A percentile compares a stretch with the other conserved stretches of the same genome.
These are phyloP conservation scores for Xylariales sp. DNA, from an alignment of 2,329 filamentous ascomycete genomes.

Conservation along the genomic window DNA sequence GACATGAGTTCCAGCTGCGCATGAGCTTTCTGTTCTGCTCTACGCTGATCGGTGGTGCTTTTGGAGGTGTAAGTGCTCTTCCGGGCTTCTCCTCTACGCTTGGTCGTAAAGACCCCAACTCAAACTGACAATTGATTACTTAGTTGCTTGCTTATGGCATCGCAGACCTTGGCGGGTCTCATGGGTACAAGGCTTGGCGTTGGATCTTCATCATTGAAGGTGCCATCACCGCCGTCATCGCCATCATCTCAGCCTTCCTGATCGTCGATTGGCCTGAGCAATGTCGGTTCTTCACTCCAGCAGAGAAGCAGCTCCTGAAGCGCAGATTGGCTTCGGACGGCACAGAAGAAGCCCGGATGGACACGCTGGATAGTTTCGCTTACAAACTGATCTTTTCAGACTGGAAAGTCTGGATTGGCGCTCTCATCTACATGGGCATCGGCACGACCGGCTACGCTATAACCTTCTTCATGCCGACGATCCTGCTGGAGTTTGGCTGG, in stretches of 20 bases:
- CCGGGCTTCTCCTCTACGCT: too few species aligned
- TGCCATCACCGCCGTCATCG: slow-evolving; percentile 26
- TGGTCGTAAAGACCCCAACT: slow-evolving; percentile 22
- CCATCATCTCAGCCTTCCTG: slow-evolving; percentile 31
- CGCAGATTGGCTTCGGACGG: slow-evolving; percentile 25
- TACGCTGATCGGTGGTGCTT: slow-evolving; percentile 35
- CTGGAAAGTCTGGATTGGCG: slow-evolving; percentile 36
- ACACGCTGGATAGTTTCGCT: slow-evolving; percentile 23
- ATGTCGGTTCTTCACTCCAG: slow-evolving; percentile 38
- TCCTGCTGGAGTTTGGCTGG: slow-evolving; percentile 35
- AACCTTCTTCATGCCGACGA: slow-evolving; percentile 36
- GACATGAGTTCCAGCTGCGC: slow-evolving; percentile 43
- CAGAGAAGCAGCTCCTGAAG: slow-evolving; percentile 31
- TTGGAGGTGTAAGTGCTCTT: slow-evolving; percentile 34
- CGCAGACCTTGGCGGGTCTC: slow-evolving; percentile 35
- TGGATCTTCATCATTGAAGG: slow-evolving; percentile 43
- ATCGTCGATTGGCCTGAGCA: slow-evolving; percentile 47
- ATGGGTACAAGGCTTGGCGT: slow-evolving; percentile 40
- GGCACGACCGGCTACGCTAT: slow-evolving; percentile 26
- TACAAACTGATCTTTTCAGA: slow-evolving; percentile 26
- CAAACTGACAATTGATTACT: slow-evolving; percentile 3
- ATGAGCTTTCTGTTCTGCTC: slow-evolving; percentile 38
- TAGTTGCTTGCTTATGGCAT: slow-evolving; percentile 44
- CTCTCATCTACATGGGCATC: slow-evolving; percentile 23
- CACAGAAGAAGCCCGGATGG: slow-evolving; percentile 20